These are phyloP conservation scores for Penicillium sp. DNA, from an alignment of 2,329 filamentous ascomycete genomes.

Conservation along the genomic window DNA sequence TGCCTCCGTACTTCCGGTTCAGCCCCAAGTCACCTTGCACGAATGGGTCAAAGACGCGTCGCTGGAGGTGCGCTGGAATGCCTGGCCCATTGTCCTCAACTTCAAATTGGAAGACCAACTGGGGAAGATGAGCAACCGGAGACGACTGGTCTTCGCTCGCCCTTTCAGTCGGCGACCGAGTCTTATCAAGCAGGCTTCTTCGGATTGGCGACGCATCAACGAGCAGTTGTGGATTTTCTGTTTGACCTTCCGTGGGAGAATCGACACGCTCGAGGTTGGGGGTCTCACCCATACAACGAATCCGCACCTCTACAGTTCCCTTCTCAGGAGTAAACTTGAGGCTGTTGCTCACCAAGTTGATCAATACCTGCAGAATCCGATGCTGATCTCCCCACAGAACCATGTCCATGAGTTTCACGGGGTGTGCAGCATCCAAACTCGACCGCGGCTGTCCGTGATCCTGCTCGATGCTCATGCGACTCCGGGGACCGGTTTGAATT, in stretches of 20 bases:
- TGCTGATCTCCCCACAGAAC: constrained; percentile 91
- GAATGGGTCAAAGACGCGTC: constrained; percentile 90
- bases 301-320: constrained; percentile 74
- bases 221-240: not conserved
- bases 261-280: not conserved
- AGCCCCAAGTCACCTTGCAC: constrained; percentile 89
- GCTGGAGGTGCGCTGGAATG: constrained; percentile 75
- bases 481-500: constrained; percentile 40
- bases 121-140: not conserved
- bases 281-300: constrained; percentile 62
- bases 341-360: constrained; percentile 77
- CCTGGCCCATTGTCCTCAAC: constrained; percentile 87
- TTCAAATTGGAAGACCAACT: constrained; percentile 78
- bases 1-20: constrained; percentile 88
- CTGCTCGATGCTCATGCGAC: constrained; percentile 24
- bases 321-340: constrained; percentile 84
- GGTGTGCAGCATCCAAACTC: constrained; percentile 66
- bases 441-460: constrained; percentile 41
- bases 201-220: not conserved
- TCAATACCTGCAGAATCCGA: constrained; percentile 87
- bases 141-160: not conserved
- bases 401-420: constrained; percentile 78
- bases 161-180: not conserved
- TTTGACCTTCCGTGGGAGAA: not conserved
- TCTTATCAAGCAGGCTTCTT: not conserved